Base-by-base conservation (phyloP, 768 basidiomycete genomes). In the Tubosaeta sp. region DNA sequence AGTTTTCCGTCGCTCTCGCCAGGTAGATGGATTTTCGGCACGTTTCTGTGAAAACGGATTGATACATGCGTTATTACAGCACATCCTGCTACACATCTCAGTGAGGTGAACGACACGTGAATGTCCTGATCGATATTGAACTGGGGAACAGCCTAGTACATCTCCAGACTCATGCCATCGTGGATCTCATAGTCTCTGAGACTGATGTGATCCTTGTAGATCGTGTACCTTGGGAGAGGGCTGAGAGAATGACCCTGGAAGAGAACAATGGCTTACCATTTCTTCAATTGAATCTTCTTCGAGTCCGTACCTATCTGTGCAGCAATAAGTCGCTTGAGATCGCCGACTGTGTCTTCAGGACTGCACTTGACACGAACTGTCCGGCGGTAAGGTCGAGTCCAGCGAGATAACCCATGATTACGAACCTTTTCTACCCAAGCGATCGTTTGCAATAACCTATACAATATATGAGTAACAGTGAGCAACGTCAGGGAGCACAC, bases 161-260 rank as follows among this genome's bases (percentile, higher is more conserved):
- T 83, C 75, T 94, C 91, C 67, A 94, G 73, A 66, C 88, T 92
- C 89, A 90, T 92, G 39, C 91, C 91, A 62, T 94, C 90, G 64
- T 92, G 70, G 57, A 94, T 94, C 74, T 94, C 92, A 62, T 94
- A 95, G 71, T 95, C 92, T n/a, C 75, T 59, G 7, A 94, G 80
- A 12, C 90, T 91, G 63, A 95, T 93, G 66, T 98, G 94, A 67
- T 99, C 94, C 72, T 98, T 98, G 77, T 85, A 99, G 40, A 83
- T 87, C 4, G 81, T 94, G 68, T 96, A 94, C 94, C 94, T 94
- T 61, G 11, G 18, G 8, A 18, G 31, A 22, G 22, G 24, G n/a
- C 29, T 31, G 31, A 48, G 51, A 40, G 3, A 16, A 44, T 6
- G 39, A 22, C 24, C 16, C 27, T 2, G 12, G 5, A 0, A n/a